Conservation (phyloP, 768 basidiomycete genomes). For the Amanita inopinata region DNA sequence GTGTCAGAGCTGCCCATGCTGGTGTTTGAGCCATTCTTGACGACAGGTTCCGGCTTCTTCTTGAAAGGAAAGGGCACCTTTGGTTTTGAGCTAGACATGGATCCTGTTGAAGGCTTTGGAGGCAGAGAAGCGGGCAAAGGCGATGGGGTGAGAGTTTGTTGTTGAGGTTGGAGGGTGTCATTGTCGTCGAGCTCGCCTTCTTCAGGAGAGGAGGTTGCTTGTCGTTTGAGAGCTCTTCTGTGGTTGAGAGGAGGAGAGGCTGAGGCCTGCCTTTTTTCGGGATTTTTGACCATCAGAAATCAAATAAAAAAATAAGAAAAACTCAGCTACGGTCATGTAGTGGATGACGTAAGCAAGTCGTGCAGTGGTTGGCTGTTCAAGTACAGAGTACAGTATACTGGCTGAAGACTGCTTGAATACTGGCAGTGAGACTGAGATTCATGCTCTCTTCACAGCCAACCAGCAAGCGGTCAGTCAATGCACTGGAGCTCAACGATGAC, state of each 20-base stretch:
- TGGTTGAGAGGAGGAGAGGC: conserved; percentile 38
- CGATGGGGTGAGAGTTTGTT: conserved; percentile 15
- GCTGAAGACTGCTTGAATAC: too few species aligned
- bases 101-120: conserved; percentile 21
- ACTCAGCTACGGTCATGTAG: too few species aligned
- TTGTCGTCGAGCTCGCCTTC: conserved; percentile 76
- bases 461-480: too few species aligned
- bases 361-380: too few species aligned
- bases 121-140: conserved; percentile 23
- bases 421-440: too few species aligned
- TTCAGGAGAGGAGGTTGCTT: conserved; percentile 60
- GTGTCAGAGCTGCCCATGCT: too few species aligned
- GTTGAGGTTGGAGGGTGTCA: conserved; percentile 12
- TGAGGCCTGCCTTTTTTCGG: conserved; percentile 50
- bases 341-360: conserved; percentile 8
- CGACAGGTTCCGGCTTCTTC: conserved; percentile 29
- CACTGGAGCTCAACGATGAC: too few species aligned
- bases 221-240: conserved; percentile 46
- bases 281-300: conserved; percentile 8
- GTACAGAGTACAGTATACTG: too few species aligned
- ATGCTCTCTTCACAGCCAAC: too few species aligned
- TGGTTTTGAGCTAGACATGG: conserved; percentile 24
- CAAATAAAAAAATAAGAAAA: too few species aligned
- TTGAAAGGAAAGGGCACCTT: conserved; percentile 77
- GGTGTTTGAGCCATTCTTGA: conserved; percentile 14